Evolutionary conservation across 139 green algal genomes (phyloP).

Genomic region (Microglena sp.): DNA sequence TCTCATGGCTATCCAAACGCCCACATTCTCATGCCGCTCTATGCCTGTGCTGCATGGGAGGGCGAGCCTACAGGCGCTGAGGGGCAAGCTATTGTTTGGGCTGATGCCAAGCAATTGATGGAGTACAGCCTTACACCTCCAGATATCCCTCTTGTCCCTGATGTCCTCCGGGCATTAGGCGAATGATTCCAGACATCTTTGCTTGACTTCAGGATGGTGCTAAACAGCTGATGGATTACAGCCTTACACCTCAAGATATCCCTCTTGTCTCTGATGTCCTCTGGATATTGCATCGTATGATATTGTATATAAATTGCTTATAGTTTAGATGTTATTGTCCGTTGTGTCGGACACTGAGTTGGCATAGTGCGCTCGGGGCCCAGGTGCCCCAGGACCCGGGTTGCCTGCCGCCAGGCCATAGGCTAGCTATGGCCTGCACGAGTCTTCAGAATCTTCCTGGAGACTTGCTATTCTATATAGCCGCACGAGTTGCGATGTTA

Average conservation of each 20-base stretch:
- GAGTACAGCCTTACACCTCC: conserved; percentile 15
- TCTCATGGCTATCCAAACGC: conserved; percentile 29
- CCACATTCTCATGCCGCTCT: conserved; percentile 53
- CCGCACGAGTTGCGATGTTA: no score
- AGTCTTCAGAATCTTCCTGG: no score
- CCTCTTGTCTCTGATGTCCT: conserved; percentile 24
- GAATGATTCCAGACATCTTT: no score
- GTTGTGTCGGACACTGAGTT: no score
- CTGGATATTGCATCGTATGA: no score
- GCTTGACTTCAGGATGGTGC: conserved; percentile 12
- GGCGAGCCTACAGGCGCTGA: conserved; percentile 21
- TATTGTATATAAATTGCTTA: no score
- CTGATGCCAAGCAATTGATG: conserved; percentile 8
- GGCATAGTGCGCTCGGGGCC: no score
- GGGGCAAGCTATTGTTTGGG: conserved; percentile 25
- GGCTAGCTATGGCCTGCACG: no score
- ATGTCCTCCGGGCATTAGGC: conserved; percentile 21
- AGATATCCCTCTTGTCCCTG: conserved; percentile 21
- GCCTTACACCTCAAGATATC: conserved; percentile 21
- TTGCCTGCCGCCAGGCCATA: no score
- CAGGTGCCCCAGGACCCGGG: no score
- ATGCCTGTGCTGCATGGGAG: conserved; percentile 28
- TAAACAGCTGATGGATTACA: conserved; percentile 6
- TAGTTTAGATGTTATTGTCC: no score
- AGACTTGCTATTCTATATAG: no score